Evolutionary conservation across 441 rosid genomes (phyloP).

Genomic region (Gossypium davidsonii): DNA sequence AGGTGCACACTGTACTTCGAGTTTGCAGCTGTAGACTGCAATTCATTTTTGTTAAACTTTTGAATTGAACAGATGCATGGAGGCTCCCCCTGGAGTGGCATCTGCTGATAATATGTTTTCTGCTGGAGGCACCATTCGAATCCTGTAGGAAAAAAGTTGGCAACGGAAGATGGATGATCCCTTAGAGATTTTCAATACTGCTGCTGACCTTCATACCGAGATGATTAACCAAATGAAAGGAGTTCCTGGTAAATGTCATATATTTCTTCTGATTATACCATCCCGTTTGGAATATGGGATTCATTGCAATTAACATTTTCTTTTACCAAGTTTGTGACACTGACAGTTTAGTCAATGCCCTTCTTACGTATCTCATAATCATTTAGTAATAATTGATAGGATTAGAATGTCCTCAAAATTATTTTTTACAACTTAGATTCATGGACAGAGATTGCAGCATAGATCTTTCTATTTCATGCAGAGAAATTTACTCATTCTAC

Average conservation of each 20-base stretch:
- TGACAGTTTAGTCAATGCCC: neutral
- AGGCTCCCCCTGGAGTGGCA: slow-evolving; percentile 94
- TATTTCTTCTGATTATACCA: neutral
- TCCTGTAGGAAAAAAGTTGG: slow-evolving; percentile 96
- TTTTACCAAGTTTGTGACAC: neutral
- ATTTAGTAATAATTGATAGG: slow-evolving; percentile 4
- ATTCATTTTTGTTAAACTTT: slow-evolving; percentile 5
- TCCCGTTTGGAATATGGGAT: neutral
- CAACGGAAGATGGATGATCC: slow-evolving; percentile 99
- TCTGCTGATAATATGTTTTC: slow-evolving; percentile 95
- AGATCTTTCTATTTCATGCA: neutral
- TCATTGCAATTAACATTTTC: neutral
- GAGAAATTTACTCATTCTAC: slow-evolving; percentile 12
- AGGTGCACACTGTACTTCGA: neutral
- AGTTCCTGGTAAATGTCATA: slow-evolving; percentile 68
- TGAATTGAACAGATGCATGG: slow-evolving; percentile 70
- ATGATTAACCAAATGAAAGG: slow-evolving; percentile 99
- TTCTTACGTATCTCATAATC: neutral
- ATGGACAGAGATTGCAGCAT: neutral
- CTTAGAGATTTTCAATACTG: slow-evolving; percentile 66
- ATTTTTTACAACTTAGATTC: neutral
- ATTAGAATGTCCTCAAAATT: neutral
- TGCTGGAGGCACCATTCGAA: slow-evolving; percentile 99
- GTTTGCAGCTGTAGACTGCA: neutral
- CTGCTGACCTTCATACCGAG: slow-evolving; percentile 73